Conservation (phyloP, 495 filamentous ascomycete genomes). For the Neohortaea acidophila region DNA sequence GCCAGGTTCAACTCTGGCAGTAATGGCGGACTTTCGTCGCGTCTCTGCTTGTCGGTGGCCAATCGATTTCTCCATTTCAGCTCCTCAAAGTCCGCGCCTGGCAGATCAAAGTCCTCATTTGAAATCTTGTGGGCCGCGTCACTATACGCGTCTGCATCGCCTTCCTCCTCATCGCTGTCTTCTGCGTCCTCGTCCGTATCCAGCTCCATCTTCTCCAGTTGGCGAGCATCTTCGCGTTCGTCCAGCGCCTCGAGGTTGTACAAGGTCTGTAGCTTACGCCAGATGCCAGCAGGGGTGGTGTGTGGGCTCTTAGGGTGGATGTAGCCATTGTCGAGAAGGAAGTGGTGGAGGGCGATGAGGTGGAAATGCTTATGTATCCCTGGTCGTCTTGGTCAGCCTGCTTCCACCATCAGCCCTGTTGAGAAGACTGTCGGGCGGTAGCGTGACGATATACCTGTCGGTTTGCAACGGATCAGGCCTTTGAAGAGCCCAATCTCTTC, state of each 20-base stretch:
- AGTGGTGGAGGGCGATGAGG: slow-evolving; percentile 75
- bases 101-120: slow-evolving; percentile 51
- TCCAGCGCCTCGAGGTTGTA: slow-evolving; percentile 85
- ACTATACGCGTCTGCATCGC: slow-evolving; percentile 14
- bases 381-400: slow-evolving; percentile 24
- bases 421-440: neutral
- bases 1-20: slow-evolving; percentile 27
- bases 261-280: slow-evolving; percentile 66
- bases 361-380: slow-evolving; percentile 97
- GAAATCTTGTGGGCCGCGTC: slow-evolving; percentile 31
- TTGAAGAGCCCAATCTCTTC: slow-evolving; percentile 87
- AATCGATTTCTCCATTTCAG: slow-evolving; percentile 54
- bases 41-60: slow-evolving; percentile 32
- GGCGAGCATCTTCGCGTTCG: slow-evolving; percentile 45
- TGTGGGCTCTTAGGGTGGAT: slow-evolving; percentile 49
- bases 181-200: slow-evolving; percentile 46
- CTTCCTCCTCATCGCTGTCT: slow-evolving; percentile 34
- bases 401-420: slow-evolving; percentile 4
- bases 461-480: slow-evolving; percentile 80
- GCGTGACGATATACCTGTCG: slow-evolving; percentile 48
- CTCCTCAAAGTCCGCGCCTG: slow-evolving; percentile 59
- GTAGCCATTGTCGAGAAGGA: slow-evolving; percentile 76
- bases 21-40: slow-evolving; percentile 40
- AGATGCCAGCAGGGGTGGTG: slow-evolving; percentile 78
- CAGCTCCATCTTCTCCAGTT: slow-evolving; percentile 5